These are phyloP conservation scores for Herpetospermum pedunculosum DNA, from an alignment of 306 rosid species.

Conservation along the genomic window DNA sequence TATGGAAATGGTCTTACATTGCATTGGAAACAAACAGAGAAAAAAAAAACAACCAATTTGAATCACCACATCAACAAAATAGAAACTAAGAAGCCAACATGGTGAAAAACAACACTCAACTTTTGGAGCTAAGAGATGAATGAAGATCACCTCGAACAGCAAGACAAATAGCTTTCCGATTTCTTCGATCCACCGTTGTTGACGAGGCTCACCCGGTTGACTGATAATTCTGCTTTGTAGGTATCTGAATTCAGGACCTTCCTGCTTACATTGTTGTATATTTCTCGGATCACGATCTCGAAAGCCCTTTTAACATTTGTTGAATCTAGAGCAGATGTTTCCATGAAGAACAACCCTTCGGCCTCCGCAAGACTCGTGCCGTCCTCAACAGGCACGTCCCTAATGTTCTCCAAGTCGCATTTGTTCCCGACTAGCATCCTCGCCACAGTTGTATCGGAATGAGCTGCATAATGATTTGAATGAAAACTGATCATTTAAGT, in stretches of 20 bases:
- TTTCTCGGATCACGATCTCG: conserved; percentile 77
- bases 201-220: conserved; percentile 80
- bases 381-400: conserved; percentile 75
- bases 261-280: conserved; percentile 82
- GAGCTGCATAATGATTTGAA: conserved; percentile 49
- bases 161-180: conserved; percentile 37
- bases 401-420: conserved; percentile 65
- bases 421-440: conserved; percentile 93
- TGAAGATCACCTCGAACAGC: conserved; percentile 65
- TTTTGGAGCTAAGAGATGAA: conserved; percentile 1
- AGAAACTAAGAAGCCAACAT: conserved; percentile 17
- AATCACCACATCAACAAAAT: conserved; percentile 18
- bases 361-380: conserved; percentile 84
- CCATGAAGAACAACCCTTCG: conserved; percentile 91
- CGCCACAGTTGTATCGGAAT: conserved; percentile 80
- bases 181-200: conserved; percentile 46
- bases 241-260: conserved; percentile 85
- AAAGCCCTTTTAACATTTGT: conserved; percentile 78
- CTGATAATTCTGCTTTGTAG: conserved; percentile 87
- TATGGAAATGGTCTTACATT: conserved; percentile 18
- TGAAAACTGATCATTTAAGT: background rate
- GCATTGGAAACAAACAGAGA: conserved; percentile 19
- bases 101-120: conserved; percentile 16
- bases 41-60: background rate
- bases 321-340: conserved; percentile 83